These are phyloP conservation scores for Pulicaria dysenterica DNA, from an alignment of 129 eudicot genomes.

Conservation along the genomic window DNA sequence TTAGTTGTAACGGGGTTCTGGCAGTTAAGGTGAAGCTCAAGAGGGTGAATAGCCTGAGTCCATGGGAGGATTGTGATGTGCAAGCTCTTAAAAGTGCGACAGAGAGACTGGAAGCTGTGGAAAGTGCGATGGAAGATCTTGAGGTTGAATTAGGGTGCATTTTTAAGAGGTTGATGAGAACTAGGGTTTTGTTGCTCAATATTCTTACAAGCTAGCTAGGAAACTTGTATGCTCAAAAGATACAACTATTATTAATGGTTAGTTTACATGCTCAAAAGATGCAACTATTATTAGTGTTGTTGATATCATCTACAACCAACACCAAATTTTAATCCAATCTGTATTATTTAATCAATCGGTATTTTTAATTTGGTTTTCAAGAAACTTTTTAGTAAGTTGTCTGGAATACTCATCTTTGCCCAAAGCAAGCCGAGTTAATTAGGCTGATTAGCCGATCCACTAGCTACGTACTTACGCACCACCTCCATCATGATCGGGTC, in stretches of 20 bases:
- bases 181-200: conserved; percentile 87
- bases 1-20: conserved; percentile 43
- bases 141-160: conserved; percentile 75
- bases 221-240: conserved; percentile 10
- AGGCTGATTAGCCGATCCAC: too few relatives aligned
- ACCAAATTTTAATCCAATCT: background rate
- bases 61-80: conserved; percentile 71
- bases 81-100: conserved; percentile 39
- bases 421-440: too few relatives aligned
- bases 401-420: too few relatives aligned
- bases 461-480: too few relatives aligned
- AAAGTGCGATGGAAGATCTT: conserved; percentile 70
- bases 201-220: conserved; percentile 59
- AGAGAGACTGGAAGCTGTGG: conserved; percentile 68
- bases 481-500: too few relatives aligned
- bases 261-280: conserved; percentile 12
- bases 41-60: conserved; percentile 54
- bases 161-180: conserved; percentile 69
- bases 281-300: background rate
- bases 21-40: conserved; percentile 41
- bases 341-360: too few relatives aligned
- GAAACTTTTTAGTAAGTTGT: too few relatives aligned
- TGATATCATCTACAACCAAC: conserved; percentile 1
- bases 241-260: background rate
- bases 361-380: too few relatives aligned